Evolutionary conservation across 495 filamentous ascomycete species (phyloP).

Genomic region (Aspergillus incahuasiensis): DNA sequence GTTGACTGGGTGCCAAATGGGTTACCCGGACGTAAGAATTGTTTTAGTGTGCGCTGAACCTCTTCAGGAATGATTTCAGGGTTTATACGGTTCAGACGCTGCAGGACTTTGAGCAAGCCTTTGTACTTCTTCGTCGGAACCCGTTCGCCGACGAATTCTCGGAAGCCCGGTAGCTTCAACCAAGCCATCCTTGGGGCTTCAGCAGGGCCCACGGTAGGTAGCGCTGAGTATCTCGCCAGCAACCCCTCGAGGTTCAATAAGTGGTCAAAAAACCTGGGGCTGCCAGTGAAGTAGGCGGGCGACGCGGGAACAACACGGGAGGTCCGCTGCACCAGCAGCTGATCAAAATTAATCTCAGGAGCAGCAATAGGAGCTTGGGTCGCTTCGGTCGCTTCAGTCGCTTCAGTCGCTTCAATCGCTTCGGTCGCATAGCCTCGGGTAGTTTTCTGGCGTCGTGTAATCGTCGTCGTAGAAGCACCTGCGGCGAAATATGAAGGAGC

Average conservation of each 20-base stretch:
- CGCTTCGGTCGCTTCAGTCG: conserved; percentile 32
- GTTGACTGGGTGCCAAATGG: conserved; percentile 56
- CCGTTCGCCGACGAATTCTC: conserved; percentile 65
- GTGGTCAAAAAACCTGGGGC: conserved; percentile 79
- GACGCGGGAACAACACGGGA: conserved; percentile 79
- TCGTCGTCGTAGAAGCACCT: conserved; percentile 7
- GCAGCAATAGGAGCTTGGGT: conserved; percentile 34
- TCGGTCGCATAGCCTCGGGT: conserved; percentile 32
- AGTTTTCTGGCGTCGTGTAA: conserved; percentile 14
- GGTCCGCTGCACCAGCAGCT: conserved; percentile 22
- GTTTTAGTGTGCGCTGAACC: conserved; percentile 56
- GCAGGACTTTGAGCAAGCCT: conserved; percentile 66
- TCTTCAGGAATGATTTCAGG: conserved; percentile 68
- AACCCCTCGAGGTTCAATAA: conserved; percentile 68
- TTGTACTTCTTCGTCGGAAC: conserved; percentile 77
- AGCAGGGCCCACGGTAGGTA: conserved; percentile 60
- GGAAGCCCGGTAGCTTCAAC: conserved; percentile 75
- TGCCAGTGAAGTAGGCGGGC: conserved; percentile 88
- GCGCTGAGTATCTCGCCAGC: conserved; percentile 59
- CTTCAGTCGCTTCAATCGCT: conserved; percentile 27
- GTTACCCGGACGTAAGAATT: conserved; percentile 72
- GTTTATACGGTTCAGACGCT: conserved; percentile 80
- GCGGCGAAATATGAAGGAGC: conserved; percentile 15
- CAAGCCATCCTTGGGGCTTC: conserved; percentile 77
- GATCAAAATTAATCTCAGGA: conserved; percentile 41